These are phyloP conservation scores for Mangifera indica DNA, from an alignment of 345 rosid genomes.

Conservation along the genomic window DNA sequence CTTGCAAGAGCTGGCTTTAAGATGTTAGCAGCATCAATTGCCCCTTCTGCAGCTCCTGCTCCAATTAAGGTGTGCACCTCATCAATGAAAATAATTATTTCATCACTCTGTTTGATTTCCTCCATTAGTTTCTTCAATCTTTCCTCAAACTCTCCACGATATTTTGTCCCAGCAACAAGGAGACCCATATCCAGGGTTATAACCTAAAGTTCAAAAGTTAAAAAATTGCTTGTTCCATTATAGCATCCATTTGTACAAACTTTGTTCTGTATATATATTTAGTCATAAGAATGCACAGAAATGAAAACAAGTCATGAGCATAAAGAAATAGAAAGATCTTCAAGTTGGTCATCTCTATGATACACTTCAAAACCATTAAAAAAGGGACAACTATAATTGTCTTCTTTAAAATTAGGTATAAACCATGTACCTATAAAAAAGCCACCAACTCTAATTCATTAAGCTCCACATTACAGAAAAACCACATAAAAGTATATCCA, in stretches of 20 bases:
- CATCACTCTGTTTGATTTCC: constrained; percentile 98
- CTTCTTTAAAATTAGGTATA: no score
- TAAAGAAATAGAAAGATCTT: not conserved
- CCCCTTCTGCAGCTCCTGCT: constrained; percentile 99
- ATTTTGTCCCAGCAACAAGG: constrained; percentile 97
- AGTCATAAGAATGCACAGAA: not conserved
- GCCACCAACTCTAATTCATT: not conserved
- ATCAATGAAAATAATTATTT: constrained; percentile 93
- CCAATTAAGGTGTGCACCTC: constrained; percentile 98
- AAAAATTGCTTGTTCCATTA: not conserved
- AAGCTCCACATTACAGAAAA: no score
- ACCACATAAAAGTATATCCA: not conserved
- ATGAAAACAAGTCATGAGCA: not conserved
- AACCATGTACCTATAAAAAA: not conserved
- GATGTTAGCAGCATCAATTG: constrained; percentile 98
- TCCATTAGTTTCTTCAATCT: constrained; percentile 99
- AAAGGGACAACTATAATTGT: no score
- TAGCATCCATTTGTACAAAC: not conserved
- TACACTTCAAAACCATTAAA: no score
- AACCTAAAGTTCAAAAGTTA: constrained; percentile 45
- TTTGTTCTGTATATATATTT: not conserved
- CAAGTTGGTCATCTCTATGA: no score
- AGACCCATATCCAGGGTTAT: constrained; percentile 99
- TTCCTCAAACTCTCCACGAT: constrained; percentile 98
- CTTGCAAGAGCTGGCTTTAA: constrained; percentile 99